These are phyloP conservation scores for Ophiocordyceps camponoti-saundersi DNA, from an alignment of 2,329 filamentous ascomycete genomes.

Conservation along the genomic window DNA sequence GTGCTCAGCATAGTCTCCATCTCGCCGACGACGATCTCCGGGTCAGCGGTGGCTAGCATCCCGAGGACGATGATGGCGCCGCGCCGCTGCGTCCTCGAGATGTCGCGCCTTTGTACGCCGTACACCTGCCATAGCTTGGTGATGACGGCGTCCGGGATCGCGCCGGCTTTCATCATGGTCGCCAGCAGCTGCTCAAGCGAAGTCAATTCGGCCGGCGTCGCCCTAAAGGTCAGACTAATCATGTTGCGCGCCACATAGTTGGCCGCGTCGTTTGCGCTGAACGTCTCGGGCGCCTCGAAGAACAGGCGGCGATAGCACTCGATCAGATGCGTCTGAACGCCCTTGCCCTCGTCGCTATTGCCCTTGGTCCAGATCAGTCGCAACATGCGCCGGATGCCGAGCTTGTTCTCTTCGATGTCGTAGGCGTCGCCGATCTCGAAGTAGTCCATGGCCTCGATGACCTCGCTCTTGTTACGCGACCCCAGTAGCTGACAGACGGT, in stretches of 20 bases:
- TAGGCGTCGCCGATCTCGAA: constrained; percentile 92
- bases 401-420: constrained; percentile 83
- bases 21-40: constrained; percentile 84
- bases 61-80: constrained; percentile 92
- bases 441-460: constrained; percentile 98
- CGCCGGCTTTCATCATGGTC: constrained; percentile 92
- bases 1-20: constrained; percentile 90
- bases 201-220: constrained; percentile 85
- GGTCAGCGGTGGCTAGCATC: constrained; percentile 86
- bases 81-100: constrained; percentile 76
- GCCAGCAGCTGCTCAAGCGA: constrained; percentile 87
- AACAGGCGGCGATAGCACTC: constrained; percentile 94
- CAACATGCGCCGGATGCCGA: constrained; percentile 88
- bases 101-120: constrained; percentile 81
- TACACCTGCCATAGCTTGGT: constrained; percentile 97
- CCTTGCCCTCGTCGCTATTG: constrained; percentile 97
- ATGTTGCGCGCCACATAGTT: constrained; percentile 96
- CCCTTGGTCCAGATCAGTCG: constrained; percentile 98
- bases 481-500: constrained; percentile 76
- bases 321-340: constrained; percentile 89
- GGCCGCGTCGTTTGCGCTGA: constrained; percentile 74
- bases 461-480: constrained; percentile 93
- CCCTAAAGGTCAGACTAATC: constrained; percentile 95
- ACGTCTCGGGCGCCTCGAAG: constrained; percentile 84
- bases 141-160: constrained; percentile 73